phyloP scores from a whole-genome alignment of 2,329 filamentous ascomycete genomes.

The Hypomyces perniciosus region DNA sequence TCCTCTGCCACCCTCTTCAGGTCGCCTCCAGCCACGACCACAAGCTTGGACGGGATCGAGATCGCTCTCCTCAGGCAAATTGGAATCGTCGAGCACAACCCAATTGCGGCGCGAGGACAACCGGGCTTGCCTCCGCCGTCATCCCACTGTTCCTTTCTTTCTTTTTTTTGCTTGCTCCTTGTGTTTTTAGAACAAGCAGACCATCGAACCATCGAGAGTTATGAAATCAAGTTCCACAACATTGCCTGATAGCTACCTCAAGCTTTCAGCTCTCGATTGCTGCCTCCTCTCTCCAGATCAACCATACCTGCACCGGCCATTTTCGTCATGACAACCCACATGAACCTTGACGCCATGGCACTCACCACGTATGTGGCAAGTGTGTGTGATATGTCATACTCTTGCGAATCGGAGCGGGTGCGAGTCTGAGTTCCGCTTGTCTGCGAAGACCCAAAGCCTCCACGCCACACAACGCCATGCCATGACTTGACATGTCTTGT shows the following conservation, averaged over 20 bases:
- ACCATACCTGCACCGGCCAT: neutral
- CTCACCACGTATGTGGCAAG: neutral
- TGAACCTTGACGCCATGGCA: neutral
- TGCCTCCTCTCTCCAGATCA: neutral
- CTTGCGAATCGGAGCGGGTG: neutral
- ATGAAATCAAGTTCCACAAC: neutral
- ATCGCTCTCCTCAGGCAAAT: constrained; percentile 18
- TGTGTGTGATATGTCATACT: neutral
- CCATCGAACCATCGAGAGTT: neutral
- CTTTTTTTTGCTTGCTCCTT: constrained; percentile 1
- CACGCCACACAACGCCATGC: neutral
- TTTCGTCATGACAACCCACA: neutral
- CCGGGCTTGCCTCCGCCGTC: neutral
- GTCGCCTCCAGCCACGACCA: constrained; percentile 8
- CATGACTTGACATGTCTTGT: neutral
- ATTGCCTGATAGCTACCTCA: neutral
- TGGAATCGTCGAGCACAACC: neutral
- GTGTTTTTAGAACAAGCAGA: constrained; percentile 1
- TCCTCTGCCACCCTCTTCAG: constrained; percentile 6
- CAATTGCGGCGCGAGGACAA: neutral
- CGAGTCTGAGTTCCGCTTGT: no score
- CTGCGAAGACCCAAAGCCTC: neutral
- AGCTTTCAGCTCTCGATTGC: neutral
- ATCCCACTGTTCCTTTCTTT: neutral
- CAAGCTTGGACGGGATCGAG: constrained; percentile 22